These are phyloP conservation scores for Zopfia rhizophila DNA, from an alignment of 2,329 filamentous ascomycete genomes.

Conservation along the genomic window DNA sequence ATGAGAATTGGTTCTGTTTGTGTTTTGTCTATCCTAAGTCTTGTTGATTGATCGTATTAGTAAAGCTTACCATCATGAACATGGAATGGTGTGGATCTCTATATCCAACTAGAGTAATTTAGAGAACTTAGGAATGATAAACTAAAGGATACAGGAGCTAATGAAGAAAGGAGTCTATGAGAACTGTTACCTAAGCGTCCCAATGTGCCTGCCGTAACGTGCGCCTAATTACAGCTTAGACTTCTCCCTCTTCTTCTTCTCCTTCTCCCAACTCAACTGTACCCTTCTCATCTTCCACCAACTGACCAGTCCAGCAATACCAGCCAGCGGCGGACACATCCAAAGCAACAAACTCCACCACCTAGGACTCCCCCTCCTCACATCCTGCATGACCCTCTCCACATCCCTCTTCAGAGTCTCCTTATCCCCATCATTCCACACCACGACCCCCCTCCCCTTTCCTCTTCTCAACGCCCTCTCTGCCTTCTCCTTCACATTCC, in stretches of 20 bases:
- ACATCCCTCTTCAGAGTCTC: constrained; percentile 76
- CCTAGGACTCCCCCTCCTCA: constrained; percentile 72
- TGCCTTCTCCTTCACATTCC: constrained; percentile 85
- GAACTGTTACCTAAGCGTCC: no score
- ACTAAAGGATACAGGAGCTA: no score
- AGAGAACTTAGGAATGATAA: no score
- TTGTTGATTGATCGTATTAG: no score
- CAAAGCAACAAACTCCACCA: constrained; percentile 85
- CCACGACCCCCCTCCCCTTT: constrained; percentile 73
- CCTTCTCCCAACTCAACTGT: constrained; percentile 76
- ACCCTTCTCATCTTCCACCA: constrained; percentile 77
- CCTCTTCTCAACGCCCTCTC: constrained; percentile 75
- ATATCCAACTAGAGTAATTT: no score
- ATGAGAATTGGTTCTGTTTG: no score
- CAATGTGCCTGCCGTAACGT: not conserved
- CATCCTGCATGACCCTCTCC: constrained; percentile 69
- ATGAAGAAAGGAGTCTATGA: no score
- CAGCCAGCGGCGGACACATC: constrained; percentile 78
- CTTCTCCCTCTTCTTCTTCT: constrained; percentile 63
- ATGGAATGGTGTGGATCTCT: no score
- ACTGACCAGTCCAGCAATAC: constrained; percentile 74
- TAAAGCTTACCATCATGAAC: no score
- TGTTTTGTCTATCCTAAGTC: no score
- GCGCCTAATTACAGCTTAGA: constrained; percentile 66
- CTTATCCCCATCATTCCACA: constrained; percentile 88